Evolutionary conservation across 495 filamentous ascomycete genomes (phyloP), one percentile per base, ranked within the genome.

Genomic region (Hypomontagnella submonticulosa): DNA sequence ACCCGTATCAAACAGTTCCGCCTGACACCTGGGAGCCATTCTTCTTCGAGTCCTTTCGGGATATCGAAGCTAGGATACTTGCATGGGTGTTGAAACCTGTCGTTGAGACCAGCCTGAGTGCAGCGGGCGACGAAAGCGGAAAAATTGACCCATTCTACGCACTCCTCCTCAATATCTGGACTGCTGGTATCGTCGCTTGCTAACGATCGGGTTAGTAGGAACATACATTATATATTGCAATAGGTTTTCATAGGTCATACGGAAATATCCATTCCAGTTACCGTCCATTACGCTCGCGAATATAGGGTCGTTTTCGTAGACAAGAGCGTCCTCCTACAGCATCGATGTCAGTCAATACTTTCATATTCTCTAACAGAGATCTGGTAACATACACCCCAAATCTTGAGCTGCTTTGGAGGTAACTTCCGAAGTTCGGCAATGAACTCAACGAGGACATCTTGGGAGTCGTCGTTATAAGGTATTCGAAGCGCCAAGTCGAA

Each of bases 61-160:
- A 53, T 53, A n/a, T 53, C 49, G 16, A 40, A 16, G 32, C 33
- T 20, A 7, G 49, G 49, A 16, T 38, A 38, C 36, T 27, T 40
- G 12, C 34, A 40, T 15, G 5, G 16, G 2, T 53, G 33, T 5
- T 38, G 9, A 34, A 40, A 53, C 0, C 15, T 16, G 49, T 53
- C 49, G 16, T 18, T 18, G 13, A 53, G 36, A 0, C 49, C 33
- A 18, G 49, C 33, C 16, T 53, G 33, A 18, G 38, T 40, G 11
- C 49, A 53, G 16, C 49, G 49, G 6, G 49, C 49, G 16, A 36
- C 34, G 49, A 53, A 53, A 11, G 49, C 49, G 16, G 49, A 53
- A 27, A 53, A 20, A 16, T 53, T 53, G 12, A 53, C 49, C 49
- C 49, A 53, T 40, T 38, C 34, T 11, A 0, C 11, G 11, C 49